Conservation (phyloP, 2,329 filamentous ascomycete genomes). For the Phialemonium atrogriseum region DNA sequence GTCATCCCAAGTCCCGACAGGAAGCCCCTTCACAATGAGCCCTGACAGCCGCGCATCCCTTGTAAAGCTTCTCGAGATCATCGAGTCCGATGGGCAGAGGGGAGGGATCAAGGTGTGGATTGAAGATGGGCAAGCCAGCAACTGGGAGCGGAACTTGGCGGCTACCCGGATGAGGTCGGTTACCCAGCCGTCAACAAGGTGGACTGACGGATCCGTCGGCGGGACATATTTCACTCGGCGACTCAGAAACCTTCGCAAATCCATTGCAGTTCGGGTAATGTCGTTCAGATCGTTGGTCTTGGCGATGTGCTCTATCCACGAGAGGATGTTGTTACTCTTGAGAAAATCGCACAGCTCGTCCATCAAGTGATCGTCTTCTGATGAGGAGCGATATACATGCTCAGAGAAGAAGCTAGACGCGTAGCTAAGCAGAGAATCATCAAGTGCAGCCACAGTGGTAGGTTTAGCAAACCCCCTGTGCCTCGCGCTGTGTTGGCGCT, state of each 20-base stretch:
- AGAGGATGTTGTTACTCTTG: slow-evolving; percentile 27
- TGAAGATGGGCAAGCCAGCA: slow-evolving; percentile 21
- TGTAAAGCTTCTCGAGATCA: slow-evolving; percentile 16
- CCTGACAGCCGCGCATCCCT: slow-evolving; percentile 4
- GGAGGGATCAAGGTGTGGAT: slow-evolving; percentile 23
- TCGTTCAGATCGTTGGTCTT: slow-evolving; percentile 12
- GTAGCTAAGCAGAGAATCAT: slow-evolving; percentile 14
- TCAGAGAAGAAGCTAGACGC: slow-evolving; percentile 17
- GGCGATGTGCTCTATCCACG: slow-evolving; percentile 23
- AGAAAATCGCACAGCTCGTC: slow-evolving; percentile 54
- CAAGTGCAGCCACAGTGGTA: neutral
- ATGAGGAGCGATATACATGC: slow-evolving; percentile 13
- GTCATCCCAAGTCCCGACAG: slow-evolving; percentile 21
- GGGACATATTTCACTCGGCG: slow-evolving; percentile 14
- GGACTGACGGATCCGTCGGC: slow-evolving; percentile 12
- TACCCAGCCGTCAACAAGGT: slow-evolving; percentile 19
- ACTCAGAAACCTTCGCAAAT: slow-evolving; percentile 20
- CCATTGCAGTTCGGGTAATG: slow-evolving; percentile 19
- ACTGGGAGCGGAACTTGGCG: slow-evolving; percentile 21
- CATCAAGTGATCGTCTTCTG: slow-evolving; percentile 25
- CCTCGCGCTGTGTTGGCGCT: neutral
- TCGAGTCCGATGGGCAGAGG: slow-evolving; percentile 22
- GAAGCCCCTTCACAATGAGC: slow-evolving; percentile 14
- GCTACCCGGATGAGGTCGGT: slow-evolving; percentile 22
- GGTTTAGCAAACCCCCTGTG: slow-evolving; percentile 4